A percentile compares a stretch with the other conserved stretches of the same genome.
Evolutionary conservation across 352 stramenopile genomes (phyloP).

Genomic region (Phytophthora hibernalis): DNA sequence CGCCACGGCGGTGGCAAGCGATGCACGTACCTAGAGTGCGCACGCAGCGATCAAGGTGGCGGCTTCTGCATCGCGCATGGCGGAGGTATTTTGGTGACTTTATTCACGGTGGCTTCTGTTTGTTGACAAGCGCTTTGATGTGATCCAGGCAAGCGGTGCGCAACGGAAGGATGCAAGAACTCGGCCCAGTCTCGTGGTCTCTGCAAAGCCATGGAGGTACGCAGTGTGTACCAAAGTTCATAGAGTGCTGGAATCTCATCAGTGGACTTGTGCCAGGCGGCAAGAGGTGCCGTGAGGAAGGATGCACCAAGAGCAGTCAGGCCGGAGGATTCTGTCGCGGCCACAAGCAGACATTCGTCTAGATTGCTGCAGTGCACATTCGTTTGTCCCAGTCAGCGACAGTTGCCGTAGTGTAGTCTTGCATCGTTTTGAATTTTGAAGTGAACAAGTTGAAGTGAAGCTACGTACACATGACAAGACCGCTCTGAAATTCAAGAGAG

Average conservation of each 20-base stretch:
- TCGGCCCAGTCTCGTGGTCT: constrained; percentile 82
- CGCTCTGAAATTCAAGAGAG: too few species aligned
- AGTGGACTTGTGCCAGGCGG: constrained; percentile 44
- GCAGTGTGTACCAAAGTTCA: neutral
- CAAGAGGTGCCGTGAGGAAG: constrained; percentile 62
- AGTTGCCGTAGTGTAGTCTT: too few species aligned
- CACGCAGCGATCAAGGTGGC: constrained; percentile 85
- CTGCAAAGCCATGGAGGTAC: constrained; percentile 90
- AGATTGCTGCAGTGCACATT: neutral
- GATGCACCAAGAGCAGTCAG: constrained; percentile 79
- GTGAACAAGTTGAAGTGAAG: constrained; percentile 38
- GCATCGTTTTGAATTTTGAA: constrained; percentile 19
- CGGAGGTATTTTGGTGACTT: constrained; percentile 46
- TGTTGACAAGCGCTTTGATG: constrained; percentile 2
- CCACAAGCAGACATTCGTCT: constrained; percentile 35
- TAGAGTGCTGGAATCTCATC: constrained; percentile 3
- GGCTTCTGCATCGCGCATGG: constrained; percentile 85
- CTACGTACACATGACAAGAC: constrained; percentile 9
- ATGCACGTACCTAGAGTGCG: constrained; percentile 62
- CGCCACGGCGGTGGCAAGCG: constrained; percentile 86
- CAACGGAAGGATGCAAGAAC: constrained; percentile 70
- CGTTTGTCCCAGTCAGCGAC: too few species aligned
- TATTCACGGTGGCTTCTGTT: neutral
- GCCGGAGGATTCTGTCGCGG: constrained; percentile 71
- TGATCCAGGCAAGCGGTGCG: constrained; percentile 68